Conservation (phyloP, 768 basidiomycete species). For the Lactarius indigo region DNA sequence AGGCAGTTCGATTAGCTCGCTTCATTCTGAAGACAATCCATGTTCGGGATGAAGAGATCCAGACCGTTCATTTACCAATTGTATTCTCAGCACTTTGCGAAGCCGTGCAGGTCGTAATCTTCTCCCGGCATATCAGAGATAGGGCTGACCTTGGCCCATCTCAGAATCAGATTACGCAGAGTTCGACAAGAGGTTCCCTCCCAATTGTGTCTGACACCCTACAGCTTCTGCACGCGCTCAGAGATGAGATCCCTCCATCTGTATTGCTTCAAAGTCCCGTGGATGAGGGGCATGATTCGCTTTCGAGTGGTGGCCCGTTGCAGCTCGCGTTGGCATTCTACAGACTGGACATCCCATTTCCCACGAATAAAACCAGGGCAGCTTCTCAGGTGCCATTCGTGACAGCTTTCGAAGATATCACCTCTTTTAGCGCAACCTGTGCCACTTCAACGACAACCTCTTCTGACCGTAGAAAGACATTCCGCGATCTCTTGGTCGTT, state of each 20-base stretch:
- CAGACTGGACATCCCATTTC: conserved; percentile 34
- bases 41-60: conserved; percentile 83
- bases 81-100: conserved; percentile 70
- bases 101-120: conserved; percentile 51
- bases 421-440: conserved; percentile 45
- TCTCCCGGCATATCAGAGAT: neutral
- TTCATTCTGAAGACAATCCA: conserved; percentile 76
- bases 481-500: conserved; percentile 52
- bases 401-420: conserved; percentile 53
- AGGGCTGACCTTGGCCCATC: neutral
- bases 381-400: conserved; percentile 48
- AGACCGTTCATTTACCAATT: conserved; percentile 74
- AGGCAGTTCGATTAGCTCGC: conserved; percentile 65
- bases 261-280: conserved; percentile 8
- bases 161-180: conserved; percentile 9
- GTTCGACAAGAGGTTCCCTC: conserved; percentile 4
- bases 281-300: neutral
- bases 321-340: conserved; percentile 44
- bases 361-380: neutral
- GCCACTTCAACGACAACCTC: conserved; percentile 30
- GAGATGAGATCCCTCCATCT: conserved; percentile 17
- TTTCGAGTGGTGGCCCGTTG: conserved; percentile 15
- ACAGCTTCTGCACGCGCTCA: conserved; percentile 14
- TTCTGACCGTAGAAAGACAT: conserved; percentile 31
- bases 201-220: conserved; percentile 13